Conservation (phyloP, 2,329 filamentous ascomycete genomes). For the Ceratocystis papillata region DNA sequence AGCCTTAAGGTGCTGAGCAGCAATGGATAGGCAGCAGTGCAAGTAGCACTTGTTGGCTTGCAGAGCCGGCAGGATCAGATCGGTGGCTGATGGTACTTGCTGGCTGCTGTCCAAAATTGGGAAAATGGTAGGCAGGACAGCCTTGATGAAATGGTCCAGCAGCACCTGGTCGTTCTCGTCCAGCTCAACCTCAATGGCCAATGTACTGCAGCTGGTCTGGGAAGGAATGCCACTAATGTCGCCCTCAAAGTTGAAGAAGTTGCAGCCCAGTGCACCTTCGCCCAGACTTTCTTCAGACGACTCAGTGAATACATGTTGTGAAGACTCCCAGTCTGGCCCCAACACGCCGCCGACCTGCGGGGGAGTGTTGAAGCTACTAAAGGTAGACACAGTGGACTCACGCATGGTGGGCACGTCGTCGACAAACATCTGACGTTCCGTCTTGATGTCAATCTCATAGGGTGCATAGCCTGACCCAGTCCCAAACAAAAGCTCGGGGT, state of each 20-base stretch:
- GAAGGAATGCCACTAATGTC: conserved; percentile 55
- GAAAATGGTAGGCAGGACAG: conserved; percentile 79
- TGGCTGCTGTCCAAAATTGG: conserved; percentile 86
- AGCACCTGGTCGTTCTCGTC: conserved; percentile 80
- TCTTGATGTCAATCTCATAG: conserved; percentile 93
- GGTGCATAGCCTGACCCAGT: conserved; percentile 47
- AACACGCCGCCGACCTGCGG: conserved; percentile 55
- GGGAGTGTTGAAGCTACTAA: conserved; percentile 78
- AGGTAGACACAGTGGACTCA: conserved; percentile 83
- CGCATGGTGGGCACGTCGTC: conserved; percentile 76
- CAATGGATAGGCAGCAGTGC: conserved; percentile 88
- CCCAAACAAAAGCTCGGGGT: conserved; percentile 34
- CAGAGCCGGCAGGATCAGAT: conserved; percentile 76
- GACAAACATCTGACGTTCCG: conserved; percentile 85
- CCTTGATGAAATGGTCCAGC: conserved; percentile 81
- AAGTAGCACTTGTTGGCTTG: conserved; percentile 88
- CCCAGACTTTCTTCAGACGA: neutral
- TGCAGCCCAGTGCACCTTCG: conserved; percentile 29
- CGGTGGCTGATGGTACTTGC: conserved; percentile 66
- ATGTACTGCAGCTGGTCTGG: conserved; percentile 62
- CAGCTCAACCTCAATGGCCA: conserved; percentile 62
- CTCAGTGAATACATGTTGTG: conserved; percentile 29
- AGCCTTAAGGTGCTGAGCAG: conserved; percentile 83
- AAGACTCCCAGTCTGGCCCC: conserved; percentile 61
- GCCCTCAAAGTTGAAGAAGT: conserved; percentile 67